These are phyloP conservation scores for Skeletonema tropicum DNA, from an alignment of 108 stramenopile species.

Conservation along the genomic window DNA sequence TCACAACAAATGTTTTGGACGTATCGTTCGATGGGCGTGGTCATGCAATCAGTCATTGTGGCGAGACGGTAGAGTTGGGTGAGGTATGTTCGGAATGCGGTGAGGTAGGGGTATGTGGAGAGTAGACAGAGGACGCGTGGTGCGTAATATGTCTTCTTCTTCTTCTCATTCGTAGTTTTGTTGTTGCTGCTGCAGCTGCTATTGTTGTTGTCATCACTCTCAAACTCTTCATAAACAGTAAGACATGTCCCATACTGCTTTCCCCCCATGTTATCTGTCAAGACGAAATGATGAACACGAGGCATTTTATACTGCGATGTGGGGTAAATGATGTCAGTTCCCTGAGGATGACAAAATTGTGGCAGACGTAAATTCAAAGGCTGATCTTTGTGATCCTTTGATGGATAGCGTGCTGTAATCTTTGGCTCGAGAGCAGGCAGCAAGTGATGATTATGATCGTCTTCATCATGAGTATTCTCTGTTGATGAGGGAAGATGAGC, in stretches of 20 bases:
- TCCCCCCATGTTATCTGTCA: conserved; percentile 77
- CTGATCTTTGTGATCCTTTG: conserved; percentile 59
- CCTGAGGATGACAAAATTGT: conserved; percentile 78
- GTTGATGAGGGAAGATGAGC: conserved; percentile 17
- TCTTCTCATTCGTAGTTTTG: conserved; percentile 18
- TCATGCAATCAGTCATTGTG: conserved; percentile 82
- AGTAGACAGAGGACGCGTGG: conserved; percentile 92
- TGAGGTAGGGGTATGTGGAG: conserved; percentile 93
- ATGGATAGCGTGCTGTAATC: conserved; percentile 79
- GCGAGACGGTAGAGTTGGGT: conserved; percentile 93
- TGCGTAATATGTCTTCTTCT: conserved; percentile 55
- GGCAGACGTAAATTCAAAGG: conserved; percentile 76
- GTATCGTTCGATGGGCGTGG: conserved; percentile 94
- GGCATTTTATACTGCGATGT: conserved; percentile 67
- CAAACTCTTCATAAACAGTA: conserved; percentile 80
- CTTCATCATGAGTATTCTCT: background rate
- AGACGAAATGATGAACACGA: conserved; percentile 75
- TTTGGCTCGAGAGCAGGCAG: conserved; percentile 42
- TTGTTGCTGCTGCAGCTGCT: background rate
- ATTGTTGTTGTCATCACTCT: conserved; percentile 22
- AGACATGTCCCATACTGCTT: conserved; percentile 83
- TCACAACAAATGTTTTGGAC: conserved; percentile 92
- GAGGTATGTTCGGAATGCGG: conserved; percentile 84
- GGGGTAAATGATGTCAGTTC: conserved; percentile 58
- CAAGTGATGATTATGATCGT: conserved; percentile 4